These are phyloP conservation scores for Pestalotiopsis sp. DNA, from an alignment of 2,329 filamentous ascomycete species.

Conservation along the genomic window DNA sequence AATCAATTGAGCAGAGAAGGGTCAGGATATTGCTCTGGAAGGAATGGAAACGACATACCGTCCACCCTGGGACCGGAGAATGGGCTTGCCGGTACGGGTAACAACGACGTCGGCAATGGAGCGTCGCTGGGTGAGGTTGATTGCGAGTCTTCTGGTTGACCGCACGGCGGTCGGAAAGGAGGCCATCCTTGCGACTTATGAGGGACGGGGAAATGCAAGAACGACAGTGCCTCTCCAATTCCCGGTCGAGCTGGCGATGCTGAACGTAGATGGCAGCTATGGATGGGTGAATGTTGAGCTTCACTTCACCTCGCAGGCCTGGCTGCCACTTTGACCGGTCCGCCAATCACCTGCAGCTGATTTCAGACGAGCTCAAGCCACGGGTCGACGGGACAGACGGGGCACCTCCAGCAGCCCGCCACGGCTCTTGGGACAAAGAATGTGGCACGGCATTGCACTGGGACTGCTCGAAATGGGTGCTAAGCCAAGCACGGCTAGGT, in stretches of 20 bases:
- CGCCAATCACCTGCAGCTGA: constrained; percentile 15
- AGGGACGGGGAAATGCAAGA: constrained; percentile 28
- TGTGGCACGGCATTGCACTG: too few relatives aligned
- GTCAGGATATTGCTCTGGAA: not conserved
- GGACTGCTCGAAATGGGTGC: too few relatives aligned
- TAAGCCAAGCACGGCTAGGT: too few relatives aligned
- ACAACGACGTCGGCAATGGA: constrained; percentile 82
- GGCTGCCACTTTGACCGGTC: constrained; percentile 7
- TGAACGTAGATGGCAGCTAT: not conserved
- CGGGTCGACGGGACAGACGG: not conserved
- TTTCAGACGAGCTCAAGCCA: constrained; percentile 10
- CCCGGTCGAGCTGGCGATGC: constrained; percentile 20
- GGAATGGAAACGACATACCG: constrained; percentile 57
- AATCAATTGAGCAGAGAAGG: constrained; percentile 22
- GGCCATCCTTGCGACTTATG: constrained; percentile 47
- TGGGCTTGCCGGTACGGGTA: constrained; percentile 93
- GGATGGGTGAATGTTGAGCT: constrained; percentile 7
- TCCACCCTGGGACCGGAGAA: constrained; percentile 85
- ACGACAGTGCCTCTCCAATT: constrained; percentile 29
- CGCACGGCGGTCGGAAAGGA: constrained; percentile 58
- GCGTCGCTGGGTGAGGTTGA: constrained; percentile 50
- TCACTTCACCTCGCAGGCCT: constrained; percentile 8
- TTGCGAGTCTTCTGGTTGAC: constrained; percentile 48
- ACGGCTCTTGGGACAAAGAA: not conserved
- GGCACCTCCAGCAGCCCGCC: not conserved